These are phyloP conservation scores for Penicillium sp. DNA, from an alignment of 2,329 filamentous ascomycete species.

Conservation along the genomic window DNA sequence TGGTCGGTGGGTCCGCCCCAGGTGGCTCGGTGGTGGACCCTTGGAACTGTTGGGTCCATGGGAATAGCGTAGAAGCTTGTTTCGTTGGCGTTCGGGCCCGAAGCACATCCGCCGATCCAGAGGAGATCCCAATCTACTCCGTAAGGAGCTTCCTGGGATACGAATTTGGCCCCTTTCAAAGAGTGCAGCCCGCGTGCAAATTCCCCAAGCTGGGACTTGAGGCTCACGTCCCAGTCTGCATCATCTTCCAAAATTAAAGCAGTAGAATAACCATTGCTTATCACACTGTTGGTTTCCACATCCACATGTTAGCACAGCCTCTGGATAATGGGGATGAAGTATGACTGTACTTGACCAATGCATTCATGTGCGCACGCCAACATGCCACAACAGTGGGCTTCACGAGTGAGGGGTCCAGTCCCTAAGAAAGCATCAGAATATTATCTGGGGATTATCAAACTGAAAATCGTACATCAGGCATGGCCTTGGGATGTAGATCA, in stretches of 20 bases:
- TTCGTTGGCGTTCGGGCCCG: constrained; percentile 35
- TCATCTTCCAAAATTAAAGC: constrained; percentile 59
- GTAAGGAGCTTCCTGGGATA: constrained; percentile 44
- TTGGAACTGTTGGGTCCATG: constrained; percentile 32
- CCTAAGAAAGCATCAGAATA: constrained; percentile 12
- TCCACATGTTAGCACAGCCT: neutral
- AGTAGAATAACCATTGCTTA: constrained; percentile 48
- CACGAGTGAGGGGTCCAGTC: constrained; percentile 12
- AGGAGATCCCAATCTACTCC: constrained; percentile 56
- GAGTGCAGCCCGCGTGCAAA: constrained; percentile 35
- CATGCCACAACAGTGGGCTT: constrained; percentile 41
- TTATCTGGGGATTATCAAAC: neutral
- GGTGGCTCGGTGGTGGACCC: constrained; percentile 17
- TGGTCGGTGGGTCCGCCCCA: constrained; percentile 21
- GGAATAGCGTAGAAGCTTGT: constrained; percentile 32
- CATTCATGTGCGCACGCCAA: constrained; percentile 45
- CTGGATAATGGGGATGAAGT: neutral
- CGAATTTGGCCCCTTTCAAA: constrained; percentile 30
- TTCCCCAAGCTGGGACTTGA: constrained; percentile 51
- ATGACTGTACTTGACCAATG: constrained; percentile 30
- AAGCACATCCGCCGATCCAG: constrained; percentile 52
- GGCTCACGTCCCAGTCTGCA: constrained; percentile 57
- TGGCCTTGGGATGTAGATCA: constrained; percentile 44
- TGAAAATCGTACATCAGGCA: constrained; percentile 35
- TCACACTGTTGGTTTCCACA: constrained; percentile 34